phyloP scores from a whole-genome alignment of 352 stramenopile genomes.

The Thalassiosira livingstoniorum region DNA sequence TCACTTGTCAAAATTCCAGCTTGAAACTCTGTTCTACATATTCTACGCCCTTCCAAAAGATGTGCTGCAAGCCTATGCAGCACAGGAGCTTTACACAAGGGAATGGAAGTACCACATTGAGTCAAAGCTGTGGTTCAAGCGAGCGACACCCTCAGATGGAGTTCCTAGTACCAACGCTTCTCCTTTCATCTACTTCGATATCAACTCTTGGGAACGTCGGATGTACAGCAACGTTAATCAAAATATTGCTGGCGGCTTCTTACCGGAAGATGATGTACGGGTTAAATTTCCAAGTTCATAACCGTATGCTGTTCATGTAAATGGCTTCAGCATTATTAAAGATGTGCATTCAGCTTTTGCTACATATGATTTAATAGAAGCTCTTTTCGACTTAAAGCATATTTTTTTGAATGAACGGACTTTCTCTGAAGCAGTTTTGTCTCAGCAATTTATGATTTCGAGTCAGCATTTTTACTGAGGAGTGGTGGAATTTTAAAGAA shows the following conservation, averaged over 20 bases:
- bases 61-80: constrained; percentile 91
- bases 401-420: too few species aligned
- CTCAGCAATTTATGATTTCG: too few species aligned
- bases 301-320: constrained; percentile 24
- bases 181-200: constrained; percentile 94
- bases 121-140: constrained; percentile 97
- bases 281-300: constrained; percentile 92
- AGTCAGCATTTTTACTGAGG: too few species aligned
- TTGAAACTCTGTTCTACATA: constrained; percentile 99
- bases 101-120: constrained; percentile 98
- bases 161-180: constrained; percentile 51
- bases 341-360: constrained; percentile 51
- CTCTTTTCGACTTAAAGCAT: too few species aligned
- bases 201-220: constrained; percentile 93
- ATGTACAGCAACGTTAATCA: constrained; percentile 91
- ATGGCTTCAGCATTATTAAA: constrained; percentile 23
- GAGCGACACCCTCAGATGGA: constrained; percentile 68
- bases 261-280: constrained; percentile 93
- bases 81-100: constrained; percentile 90
- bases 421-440: too few species aligned
- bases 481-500: too few species aligned
- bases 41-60: constrained; percentile 99
- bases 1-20: constrained; percentile 97
- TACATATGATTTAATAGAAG: too few species aligned
- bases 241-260: constrained; percentile 89